phyloP scores from a whole-genome alignment of 495 filamentous ascomycete species.

The Daldinia childiae region DNA sequence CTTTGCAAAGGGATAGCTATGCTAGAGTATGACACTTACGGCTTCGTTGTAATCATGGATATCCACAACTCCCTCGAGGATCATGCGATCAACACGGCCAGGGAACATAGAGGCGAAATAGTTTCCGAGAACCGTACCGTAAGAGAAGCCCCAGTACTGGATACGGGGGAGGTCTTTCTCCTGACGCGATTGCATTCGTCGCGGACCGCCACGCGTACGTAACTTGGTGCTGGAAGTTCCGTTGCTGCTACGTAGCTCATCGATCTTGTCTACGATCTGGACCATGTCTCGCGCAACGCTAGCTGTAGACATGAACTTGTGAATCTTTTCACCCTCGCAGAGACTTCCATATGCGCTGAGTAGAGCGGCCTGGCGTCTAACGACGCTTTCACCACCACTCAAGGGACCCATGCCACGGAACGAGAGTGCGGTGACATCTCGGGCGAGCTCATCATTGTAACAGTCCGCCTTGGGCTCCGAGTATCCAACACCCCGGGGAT shows the following conservation, averaged over 20 bases:
- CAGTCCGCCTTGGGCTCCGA: conserved; percentile 52
- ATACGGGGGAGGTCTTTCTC: conserved; percentile 42
- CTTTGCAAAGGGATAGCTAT: background rate
- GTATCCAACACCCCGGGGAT: conserved; percentile 54
- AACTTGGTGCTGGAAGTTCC: conserved; percentile 3
- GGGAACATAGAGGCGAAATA: conserved; percentile 59
- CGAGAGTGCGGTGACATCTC: conserved; percentile 22
- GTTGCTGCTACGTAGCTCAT: conserved; percentile 35
- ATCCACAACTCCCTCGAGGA: conserved; percentile 52
- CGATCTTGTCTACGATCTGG: conserved; percentile 52
- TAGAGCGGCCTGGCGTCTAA: conserved; percentile 44
- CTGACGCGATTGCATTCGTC: background rate
- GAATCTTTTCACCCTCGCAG: conserved; percentile 26
- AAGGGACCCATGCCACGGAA: conserved; percentile 31
- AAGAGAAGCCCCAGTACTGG: conserved; percentile 70
- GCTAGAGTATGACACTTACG: conserved; percentile 10
- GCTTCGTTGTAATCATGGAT: conserved; percentile 46
- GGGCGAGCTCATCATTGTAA: conserved; percentile 46
- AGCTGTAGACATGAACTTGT: conserved; percentile 40
- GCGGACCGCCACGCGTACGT: conserved; percentile 3
- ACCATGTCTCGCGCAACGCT: conserved; percentile 55
- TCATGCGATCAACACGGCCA: conserved; percentile 52
- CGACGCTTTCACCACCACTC: conserved; percentile 22
- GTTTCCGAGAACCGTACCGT: conserved; percentile 67
- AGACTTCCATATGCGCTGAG: conserved; percentile 33